Conservation (phyloP, 768 basidiomycete genomes). For the Tylopilus sp. region DNA sequence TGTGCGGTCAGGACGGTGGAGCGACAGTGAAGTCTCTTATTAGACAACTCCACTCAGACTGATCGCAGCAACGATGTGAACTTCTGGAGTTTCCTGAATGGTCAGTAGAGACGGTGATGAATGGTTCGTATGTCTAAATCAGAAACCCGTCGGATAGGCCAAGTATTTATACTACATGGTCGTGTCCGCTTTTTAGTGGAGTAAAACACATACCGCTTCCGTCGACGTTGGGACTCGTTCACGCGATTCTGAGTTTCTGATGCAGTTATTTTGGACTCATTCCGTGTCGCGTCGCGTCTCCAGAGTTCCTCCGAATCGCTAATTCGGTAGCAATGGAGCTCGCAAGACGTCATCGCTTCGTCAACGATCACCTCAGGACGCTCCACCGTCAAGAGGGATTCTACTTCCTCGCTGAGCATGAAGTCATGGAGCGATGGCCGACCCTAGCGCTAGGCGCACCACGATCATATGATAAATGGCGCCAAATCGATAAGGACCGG, state of each 20-base stretch:
- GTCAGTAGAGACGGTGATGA: not conserved
- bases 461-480: not conserved
- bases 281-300: not conserved
- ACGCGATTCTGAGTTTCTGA: too few species aligned
- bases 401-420: not conserved
- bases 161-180: too few species aligned
- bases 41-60: not conserved
- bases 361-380: not conserved
- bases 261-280: too few species aligned
- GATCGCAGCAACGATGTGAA: not conserved
- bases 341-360: not conserved
- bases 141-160: too few species aligned
- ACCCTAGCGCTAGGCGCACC: not conserved
- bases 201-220: too few species aligned
- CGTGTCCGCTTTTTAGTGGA: too few species aligned
- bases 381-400: not conserved
- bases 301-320: not conserved
- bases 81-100: constrained; percentile 2
- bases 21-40: constrained; percentile 5
- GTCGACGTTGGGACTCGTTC: too few species aligned
- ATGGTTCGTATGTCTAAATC: not conserved
- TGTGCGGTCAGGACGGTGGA: not conserved
- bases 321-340: constrained; percentile 3
- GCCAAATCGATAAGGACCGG: not conserved
- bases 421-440: not conserved